phyloP scores from a whole-genome alignment of 345 rosid genomes.

The Linum lewisii region DNA sequence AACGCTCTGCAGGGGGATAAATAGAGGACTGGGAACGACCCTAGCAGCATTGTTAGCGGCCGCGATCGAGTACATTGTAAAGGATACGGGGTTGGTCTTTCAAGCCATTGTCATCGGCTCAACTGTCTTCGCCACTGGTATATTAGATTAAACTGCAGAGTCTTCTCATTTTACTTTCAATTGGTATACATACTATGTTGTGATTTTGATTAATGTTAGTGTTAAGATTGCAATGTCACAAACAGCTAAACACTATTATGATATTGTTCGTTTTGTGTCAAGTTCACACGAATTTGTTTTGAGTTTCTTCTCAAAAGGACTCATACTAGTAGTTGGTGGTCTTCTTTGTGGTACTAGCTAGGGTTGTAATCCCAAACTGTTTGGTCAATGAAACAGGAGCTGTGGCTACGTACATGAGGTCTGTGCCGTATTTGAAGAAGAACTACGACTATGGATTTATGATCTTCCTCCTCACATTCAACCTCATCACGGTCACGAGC shows the following conservation, averaged over 20 bases:
- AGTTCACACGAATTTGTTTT: too few relatives aligned
- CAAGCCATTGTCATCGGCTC: slow-evolving; percentile 68
- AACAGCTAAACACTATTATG: too few relatives aligned
- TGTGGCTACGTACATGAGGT: slow-evolving; percentile 62
- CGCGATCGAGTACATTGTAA: slow-evolving; percentile 49
- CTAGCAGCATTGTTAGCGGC: slow-evolving; percentile 64
- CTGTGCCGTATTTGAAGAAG: slow-evolving; percentile 72
- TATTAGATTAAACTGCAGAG: too few relatives aligned
- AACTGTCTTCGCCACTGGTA: slow-evolving; percentile 67
- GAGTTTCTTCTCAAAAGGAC: too few relatives aligned
- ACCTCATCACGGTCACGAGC: slow-evolving; percentile 73
- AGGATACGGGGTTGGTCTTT: slow-evolving; percentile 35
- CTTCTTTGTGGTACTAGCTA: too few relatives aligned
- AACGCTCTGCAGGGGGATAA: slow-evolving; percentile 72
- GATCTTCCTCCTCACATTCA: slow-evolving; percentile 78
- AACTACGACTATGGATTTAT: slow-evolving; percentile 82
- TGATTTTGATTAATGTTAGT: too few relatives aligned
- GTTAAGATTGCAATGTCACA: too few relatives aligned
- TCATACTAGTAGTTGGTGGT: too few relatives aligned
- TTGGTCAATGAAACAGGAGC: slow-evolving; percentile 36
- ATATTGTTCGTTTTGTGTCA: too few relatives aligned
- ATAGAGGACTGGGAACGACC: slow-evolving; percentile 70
- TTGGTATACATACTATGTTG: too few relatives aligned
- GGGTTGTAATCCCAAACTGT: too few relatives aligned
- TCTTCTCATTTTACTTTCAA: too few relatives aligned